phyloP scores from a whole-genome alignment of 2,329 filamentous ascomycete species.

The Cladobotryum protrusum region DNA sequence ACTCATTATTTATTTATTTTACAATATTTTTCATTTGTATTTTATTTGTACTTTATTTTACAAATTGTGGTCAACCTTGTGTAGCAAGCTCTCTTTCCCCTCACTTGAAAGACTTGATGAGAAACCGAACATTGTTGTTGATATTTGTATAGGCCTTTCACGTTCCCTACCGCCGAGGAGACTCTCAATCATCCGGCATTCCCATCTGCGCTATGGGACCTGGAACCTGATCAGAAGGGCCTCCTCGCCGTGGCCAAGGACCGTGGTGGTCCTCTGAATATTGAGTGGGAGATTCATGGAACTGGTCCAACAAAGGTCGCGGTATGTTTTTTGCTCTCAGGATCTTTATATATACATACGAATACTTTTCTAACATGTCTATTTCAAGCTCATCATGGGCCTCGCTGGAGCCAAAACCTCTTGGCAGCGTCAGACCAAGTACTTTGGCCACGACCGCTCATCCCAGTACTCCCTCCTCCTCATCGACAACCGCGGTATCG shows the following conservation, averaged over 20 bases:
- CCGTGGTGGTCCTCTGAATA: constrained; percentile 68
- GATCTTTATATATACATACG: not conserved
- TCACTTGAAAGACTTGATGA: too few relatives aligned
- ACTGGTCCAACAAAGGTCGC: constrained; percentile 64
- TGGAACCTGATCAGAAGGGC: constrained; percentile 59
- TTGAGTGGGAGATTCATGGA: constrained; percentile 77
- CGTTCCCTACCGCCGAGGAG: constrained; percentile 46
- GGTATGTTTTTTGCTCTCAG: constrained; percentile 43
- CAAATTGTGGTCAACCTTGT: not conserved
- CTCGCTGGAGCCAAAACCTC: constrained; percentile 60
- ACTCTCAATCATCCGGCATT: constrained; percentile 61
- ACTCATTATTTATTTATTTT: too few relatives aligned
- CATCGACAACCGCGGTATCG: constrained; percentile 81
- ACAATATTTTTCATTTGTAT: not conserved
- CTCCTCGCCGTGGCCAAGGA: constrained; percentile 57
- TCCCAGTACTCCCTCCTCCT: constrained; percentile 67
- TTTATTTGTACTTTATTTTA: not conserved
- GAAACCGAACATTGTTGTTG: not conserved
- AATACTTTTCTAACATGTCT: not conserved
- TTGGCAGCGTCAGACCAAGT: constrained; percentile 78
- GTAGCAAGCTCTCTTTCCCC: not conserved
- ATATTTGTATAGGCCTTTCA: constrained; percentile 11
- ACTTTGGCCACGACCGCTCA: constrained; percentile 68
- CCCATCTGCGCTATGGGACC: constrained; percentile 58
- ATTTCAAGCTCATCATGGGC: constrained; percentile 68